Percentiles rank a stretch among this genome's conserved stretches.
Conservation (phyloP, 352 stramenopile genomes). For the Thalassiosira mediterranea region DNA sequence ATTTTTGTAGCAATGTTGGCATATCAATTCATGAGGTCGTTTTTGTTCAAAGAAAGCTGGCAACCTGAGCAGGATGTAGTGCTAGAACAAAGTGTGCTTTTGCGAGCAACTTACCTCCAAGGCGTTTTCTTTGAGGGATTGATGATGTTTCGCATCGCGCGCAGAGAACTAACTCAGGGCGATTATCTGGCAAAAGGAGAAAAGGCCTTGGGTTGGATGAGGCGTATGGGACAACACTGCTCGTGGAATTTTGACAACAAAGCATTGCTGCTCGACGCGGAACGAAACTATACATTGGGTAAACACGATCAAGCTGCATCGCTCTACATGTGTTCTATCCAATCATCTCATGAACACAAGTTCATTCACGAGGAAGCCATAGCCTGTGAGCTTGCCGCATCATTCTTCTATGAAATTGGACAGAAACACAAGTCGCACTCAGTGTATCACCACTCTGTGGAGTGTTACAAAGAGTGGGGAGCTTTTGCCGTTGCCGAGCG, state of each 20-base stretch:
- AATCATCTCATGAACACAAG: constrained; percentile 32
- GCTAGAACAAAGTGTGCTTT: no score
- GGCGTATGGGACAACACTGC: no score
- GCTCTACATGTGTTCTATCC: constrained; percentile 40
- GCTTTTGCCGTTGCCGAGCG: constrained; percentile 6
- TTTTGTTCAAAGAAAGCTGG: constrained; percentile 2
- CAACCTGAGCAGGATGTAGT: no score
- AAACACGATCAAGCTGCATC: constrained; percentile 25
- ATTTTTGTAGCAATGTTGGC: not conserved
- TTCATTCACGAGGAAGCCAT: constrained; percentile 46
- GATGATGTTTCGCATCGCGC: no score
- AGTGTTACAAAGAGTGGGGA: constrained; percentile 27
- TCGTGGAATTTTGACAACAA: constrained; percentile 54
- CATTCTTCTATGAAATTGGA: constrained; percentile 23
- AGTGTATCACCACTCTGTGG: not conserved
- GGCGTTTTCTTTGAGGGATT: no score
- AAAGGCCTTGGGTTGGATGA: no score
- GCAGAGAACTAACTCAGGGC: no score
- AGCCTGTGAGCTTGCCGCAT: constrained; percentile 30
- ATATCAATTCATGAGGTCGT: constrained; percentile 1
- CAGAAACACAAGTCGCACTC: not conserved
- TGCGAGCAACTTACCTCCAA: no score
- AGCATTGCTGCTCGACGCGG: constrained; percentile 30
- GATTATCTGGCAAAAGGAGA: no score
- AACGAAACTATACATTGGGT: constrained; percentile 25